A percentile compares a stretch with the other conserved stretches of the same genome.
Conservation (phyloP, 139 green algal genomes). For the Chlamydomonas schloesseri region DNA sequence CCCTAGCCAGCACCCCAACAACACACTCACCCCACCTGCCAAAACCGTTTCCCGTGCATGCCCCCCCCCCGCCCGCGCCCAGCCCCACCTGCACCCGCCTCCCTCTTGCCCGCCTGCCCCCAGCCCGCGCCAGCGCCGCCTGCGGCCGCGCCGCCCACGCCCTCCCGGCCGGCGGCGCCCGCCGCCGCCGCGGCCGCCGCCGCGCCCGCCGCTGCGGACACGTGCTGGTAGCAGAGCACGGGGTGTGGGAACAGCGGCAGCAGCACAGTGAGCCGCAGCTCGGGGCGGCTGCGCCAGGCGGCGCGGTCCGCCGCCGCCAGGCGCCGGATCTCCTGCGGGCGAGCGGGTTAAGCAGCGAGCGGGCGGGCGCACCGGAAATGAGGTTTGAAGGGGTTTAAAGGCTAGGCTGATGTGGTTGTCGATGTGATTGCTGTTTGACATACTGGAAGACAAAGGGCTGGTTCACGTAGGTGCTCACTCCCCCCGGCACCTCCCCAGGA, state of each 20-base stretch:
- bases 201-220: slow-evolving; percentile 25
- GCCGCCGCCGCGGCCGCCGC: background rate
- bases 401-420: too few species aligned
- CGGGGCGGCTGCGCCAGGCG: slow-evolving; percentile 10
- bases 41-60: too few species aligned
- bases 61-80: too few species aligned
- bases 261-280: slow-evolving; percentile 75
- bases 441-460: too few species aligned
- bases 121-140: background rate
- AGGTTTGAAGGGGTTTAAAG: too few species aligned
- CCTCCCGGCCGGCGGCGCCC: background rate
- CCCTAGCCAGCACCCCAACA: too few species aligned
- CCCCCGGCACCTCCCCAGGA: too few species aligned
- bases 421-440: too few species aligned
- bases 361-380: background rate
- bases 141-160: background rate
- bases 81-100: background rate
- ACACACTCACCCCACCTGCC: background rate
- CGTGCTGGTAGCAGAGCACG: slow-evolving; percentile 84
- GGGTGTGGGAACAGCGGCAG: slow-evolving; percentile 87
- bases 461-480: too few species aligned
- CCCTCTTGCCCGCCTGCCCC: slow-evolving; percentile 5
- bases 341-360: too few species aligned
- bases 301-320: background rate
- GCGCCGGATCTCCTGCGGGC: background rate